Base-by-base conservation (phyloP, 2,329 filamentous ascomycete genomes). In the Hypoxylon rubiginosum region DNA sequence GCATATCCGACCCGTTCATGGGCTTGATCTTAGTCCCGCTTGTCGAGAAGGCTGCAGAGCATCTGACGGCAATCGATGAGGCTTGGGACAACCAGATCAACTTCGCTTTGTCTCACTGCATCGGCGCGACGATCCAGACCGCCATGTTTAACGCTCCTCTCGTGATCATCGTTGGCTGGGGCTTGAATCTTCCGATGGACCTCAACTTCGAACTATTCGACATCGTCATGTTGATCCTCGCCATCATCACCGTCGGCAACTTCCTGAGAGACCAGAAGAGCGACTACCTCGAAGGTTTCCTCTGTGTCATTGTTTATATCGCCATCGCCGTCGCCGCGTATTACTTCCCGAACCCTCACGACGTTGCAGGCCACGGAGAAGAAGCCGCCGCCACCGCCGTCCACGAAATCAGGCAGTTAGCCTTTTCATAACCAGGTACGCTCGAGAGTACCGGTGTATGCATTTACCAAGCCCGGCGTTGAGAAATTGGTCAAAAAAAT, bases 181-280 rank as follows among this genome's bases (percentile, higher is more conserved):
- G 91, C 21, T 80, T 94, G 36, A 79, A 80, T 62, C 89, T 89
- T 72, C 75, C 83, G 5, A 92, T 97, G 87, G 89, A 92, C 68
- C 83, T 97, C 56, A 90, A 93, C 76, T 97, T 97, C 76, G 92
- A 96, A 72, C 84, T 94, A 13, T 97, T 97, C 82, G 93, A 97
- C 81, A 86, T 97, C 19, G 87, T 91, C 61, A 85, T 97, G 68
- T 83, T 97, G 8, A 88, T 97, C 61, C 84, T 97, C 24, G 88
- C 92, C 28, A 95, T 97, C 72, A 83, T 97, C 45, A 93, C 94
- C 0, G 92, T 97, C 39, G 93, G 94, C 0, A 92, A 93, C 67
- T 97, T 97, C 80, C 81, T 97, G 58, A 85, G 93, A 53, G 94
- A 97, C 76, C 90, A 92, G 71, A 95, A 96, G 83, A 93, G 90